Percentiles rank a stretch among this genome's conserved stretches.
Evolutionary conservation across 345 rosid genomes (phyloP).

Genomic region (Euphorbia tirucalli): DNA sequence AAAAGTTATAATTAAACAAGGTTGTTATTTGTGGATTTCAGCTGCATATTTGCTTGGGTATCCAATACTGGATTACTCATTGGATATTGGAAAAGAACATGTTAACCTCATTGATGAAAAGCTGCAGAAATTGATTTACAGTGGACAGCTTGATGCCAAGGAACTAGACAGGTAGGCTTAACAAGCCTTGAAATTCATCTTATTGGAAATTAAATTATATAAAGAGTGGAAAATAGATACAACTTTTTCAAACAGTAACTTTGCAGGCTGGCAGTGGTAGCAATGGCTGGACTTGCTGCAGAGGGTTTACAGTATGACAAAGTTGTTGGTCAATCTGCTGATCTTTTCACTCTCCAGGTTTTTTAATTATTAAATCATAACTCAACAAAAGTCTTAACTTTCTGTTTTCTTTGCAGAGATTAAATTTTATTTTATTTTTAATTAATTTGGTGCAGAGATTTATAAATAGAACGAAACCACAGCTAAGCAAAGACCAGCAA

Average conservation of each 20-base stretch:
- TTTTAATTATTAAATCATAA: not conserved
- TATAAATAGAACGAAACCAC: conserved; percentile 81
- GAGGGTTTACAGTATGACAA: conserved; percentile 89
- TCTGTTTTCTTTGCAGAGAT: not conserved
- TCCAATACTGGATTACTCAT: conserved; percentile 80
- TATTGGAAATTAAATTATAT: too few relatives aligned
- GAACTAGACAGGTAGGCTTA: conserved; percentile 70
- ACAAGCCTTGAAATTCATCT: too few relatives aligned
- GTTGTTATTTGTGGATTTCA: conserved; percentile 21
- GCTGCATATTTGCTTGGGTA: conserved; percentile 85
- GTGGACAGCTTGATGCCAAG: conserved; percentile 86
- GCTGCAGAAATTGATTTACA: conserved; percentile 75
- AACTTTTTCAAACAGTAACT: not conserved
- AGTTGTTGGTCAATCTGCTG: conserved; percentile 96
- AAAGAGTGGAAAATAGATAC: too few relatives aligned
- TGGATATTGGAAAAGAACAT: conserved; percentile 92
- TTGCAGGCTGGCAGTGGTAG: conserved; percentile 71
- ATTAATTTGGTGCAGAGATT: conserved; percentile 50
- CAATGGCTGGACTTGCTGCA: conserved; percentile 97
- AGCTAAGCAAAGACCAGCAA: conserved; percentile 79
- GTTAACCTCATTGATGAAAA: conserved; percentile 82
- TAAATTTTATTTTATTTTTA: not conserved
- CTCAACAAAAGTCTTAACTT: too few relatives aligned
- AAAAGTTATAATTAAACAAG: not conserved
- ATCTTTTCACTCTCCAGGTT: conserved; percentile 96